A percentile compares a stretch with the other conserved stretches of the same genome.
These are phyloP conservation scores for Pseudogymnoascus sp. DNA, from an alignment of 2,329 filamentous ascomycete species.

Conservation along the genomic window DNA sequence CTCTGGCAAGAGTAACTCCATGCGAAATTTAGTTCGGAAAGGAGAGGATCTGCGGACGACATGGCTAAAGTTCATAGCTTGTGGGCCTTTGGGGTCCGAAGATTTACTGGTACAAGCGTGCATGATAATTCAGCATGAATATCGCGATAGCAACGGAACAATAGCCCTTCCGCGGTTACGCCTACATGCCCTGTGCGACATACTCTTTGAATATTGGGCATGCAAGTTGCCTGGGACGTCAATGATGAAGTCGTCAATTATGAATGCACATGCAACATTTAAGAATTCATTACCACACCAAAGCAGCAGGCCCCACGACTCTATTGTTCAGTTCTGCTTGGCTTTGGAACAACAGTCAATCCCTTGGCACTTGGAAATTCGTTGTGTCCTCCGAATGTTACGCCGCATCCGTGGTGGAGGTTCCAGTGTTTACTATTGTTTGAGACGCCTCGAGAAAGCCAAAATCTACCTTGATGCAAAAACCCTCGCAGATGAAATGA, in stretches of 20 bases:
- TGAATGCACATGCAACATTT: constrained; percentile 14
- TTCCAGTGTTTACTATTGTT: background rate
- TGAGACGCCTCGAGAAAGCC: background rate
- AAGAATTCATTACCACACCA: background rate
- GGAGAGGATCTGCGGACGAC: background rate
- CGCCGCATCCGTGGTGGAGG: background rate
- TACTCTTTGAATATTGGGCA: constrained; percentile 21
- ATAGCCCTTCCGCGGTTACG: constrained; percentile 9
- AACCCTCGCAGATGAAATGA: constrained; percentile 5
- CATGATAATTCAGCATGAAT: background rate
- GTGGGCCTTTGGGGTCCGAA: background rate
- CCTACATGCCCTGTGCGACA: background rate
- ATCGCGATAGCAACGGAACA: background rate
- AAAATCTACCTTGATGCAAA: constrained; percentile 3
- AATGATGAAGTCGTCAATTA: background rate
- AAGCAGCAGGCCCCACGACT: background rate
- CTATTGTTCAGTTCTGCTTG: constrained; percentile 14
- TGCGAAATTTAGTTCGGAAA: background rate
- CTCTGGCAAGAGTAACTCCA: background rate
- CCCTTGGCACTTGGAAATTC: background rate
- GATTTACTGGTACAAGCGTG: constrained; percentile 6
- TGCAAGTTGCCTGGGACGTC: constrained; percentile 14
- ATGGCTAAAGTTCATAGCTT: constrained; percentile 9
- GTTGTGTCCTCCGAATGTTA: constrained; percentile 6
- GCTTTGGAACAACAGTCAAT: constrained; percentile 16